Conservation (phyloP, 2,329 filamentous ascomycete species). For the Endocalyx cinctus region DNA sequence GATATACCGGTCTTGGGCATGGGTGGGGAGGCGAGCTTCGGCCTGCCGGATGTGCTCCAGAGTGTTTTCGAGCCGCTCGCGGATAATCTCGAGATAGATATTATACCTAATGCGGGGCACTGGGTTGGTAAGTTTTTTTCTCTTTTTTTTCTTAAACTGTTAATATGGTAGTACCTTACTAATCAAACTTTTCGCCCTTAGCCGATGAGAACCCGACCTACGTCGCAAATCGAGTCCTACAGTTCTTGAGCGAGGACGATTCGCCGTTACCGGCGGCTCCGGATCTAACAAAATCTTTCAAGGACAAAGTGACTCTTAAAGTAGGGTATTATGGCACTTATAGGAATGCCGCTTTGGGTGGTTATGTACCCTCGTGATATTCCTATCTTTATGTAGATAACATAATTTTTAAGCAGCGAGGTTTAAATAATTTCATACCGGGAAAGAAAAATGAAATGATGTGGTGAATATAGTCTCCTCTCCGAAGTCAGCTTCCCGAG, state of each 20-base stretch:
- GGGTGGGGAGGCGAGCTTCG: constrained; percentile 31
- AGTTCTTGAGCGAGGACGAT: constrained; percentile 16
- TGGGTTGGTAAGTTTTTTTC: constrained; percentile 30
- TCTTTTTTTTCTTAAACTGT: not conserved
- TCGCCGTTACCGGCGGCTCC: constrained; percentile 11
- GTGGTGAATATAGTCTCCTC: no score
- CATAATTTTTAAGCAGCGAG: no score
- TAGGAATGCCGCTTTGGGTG: constrained; percentile 13
- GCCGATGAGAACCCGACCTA: constrained; percentile 22
- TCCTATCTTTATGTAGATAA: no score
- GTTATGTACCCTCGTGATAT: constrained; percentile 15
- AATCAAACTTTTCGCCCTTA: not conserved
- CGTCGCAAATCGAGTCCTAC: constrained; percentile 17
- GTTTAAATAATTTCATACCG: no score
- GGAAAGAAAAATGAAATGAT: no score
- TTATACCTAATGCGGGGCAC: constrained; percentile 33
- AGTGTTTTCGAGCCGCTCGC: constrained; percentile 15
- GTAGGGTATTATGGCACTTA: constrained; percentile 18
- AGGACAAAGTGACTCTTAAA: constrained; percentile 17
- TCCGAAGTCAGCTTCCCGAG: no score
- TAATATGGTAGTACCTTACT: no score
- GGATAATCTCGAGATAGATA: constrained; percentile 24
- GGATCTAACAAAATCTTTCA: constrained; percentile 15
- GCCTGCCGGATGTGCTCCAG: constrained; percentile 9
- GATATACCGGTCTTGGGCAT: constrained; percentile 26